Base-by-base conservation (phyloP, 225 moss, liverwort and hornwort genomes). In the Polytrichum commune region DNA sequence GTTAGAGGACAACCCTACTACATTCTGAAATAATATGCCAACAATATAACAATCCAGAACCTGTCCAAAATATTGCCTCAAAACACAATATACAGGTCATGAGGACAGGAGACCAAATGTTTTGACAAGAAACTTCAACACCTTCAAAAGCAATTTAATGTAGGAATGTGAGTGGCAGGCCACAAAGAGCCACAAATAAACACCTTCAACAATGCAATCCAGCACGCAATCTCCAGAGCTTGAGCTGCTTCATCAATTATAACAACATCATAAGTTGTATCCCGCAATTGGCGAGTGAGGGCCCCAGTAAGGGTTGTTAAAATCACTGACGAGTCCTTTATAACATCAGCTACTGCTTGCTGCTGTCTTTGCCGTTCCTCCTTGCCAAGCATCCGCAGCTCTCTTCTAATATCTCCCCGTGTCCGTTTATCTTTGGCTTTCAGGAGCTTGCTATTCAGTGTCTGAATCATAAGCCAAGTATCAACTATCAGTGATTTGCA, bases 221-320 rank as follows among this genome's bases (percentile, higher is more conserved):
- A 97, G 82, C 93, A 97, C 78, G 96, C 96, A 60, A 93, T 89
- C 75, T 97, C 96, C 70, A 97, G 89, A 73, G 96, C 96, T 80
- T 97, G 96, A 72, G 96, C 96, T 74, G 96, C 93, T 82, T 97
- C 96, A 76, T 97, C 96, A 67, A 97, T 92, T 53, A 97, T 79
- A 29, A 97, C 96, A 64, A 97, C 74, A 83, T 97, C 96, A 79
- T 93, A 97, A 57, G 86, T 85, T 24, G 91, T 90, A 70, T 93
- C 90, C 23, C 89, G 87, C 27, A 97, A 78, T 79, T 97, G 96
- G 54, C 82, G 85, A 60, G 96, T 91, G 55, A 93, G 93, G 67
- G 93, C 92, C 69, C 96, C 96, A 62, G 93, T 97, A 8, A 97
- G 90, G 76, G 96, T 97, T 56, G 92, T 88, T 55, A 93, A 84